Evolutionary conservation across 306 rosid species (phyloP).

Genomic region (peach (Prunus persica)): DNA sequence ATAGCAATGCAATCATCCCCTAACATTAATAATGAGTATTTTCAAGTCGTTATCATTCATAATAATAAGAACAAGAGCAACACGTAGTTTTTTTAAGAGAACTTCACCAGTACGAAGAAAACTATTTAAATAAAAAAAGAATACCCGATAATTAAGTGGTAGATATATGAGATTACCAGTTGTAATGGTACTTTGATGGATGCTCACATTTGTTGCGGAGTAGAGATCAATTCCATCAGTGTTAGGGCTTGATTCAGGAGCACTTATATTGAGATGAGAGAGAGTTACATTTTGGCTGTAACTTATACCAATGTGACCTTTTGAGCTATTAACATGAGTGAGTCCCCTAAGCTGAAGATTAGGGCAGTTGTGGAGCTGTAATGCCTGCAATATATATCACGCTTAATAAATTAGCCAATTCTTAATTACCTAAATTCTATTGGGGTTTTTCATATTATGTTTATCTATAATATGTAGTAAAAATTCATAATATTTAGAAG

Average conservation of each 20-base stretch:
- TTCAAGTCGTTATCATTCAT: no score
- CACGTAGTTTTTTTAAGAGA: no score
- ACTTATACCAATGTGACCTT: background rate
- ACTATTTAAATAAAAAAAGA: no score
- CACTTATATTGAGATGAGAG: background rate
- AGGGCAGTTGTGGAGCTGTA: background rate
- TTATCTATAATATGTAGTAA: no score
- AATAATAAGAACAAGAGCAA: background rate
- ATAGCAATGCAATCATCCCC: slow-evolving; percentile 9
- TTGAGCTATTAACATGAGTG: slow-evolving; percentile 6
- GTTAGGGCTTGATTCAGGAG: slow-evolving; percentile 7
- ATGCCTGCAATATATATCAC: background rate
- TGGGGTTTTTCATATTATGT: no score
- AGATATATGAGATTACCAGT: background rate
- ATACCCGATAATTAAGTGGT: background rate
- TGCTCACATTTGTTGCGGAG: background rate
- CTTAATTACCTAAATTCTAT: background rate
- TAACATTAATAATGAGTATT: background rate
- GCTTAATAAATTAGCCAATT: background rate
- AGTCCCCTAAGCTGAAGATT: background rate
- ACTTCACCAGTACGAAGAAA: no score
- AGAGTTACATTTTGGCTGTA: background rate
- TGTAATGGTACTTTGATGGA: background rate
- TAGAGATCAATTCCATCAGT: background rate
- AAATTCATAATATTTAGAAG: background rate